These are phyloP conservation scores for Aureobasidium sp. DNA, from an alignment of 2,329 filamentous ascomycete genomes.

Conservation along the genomic window DNA sequence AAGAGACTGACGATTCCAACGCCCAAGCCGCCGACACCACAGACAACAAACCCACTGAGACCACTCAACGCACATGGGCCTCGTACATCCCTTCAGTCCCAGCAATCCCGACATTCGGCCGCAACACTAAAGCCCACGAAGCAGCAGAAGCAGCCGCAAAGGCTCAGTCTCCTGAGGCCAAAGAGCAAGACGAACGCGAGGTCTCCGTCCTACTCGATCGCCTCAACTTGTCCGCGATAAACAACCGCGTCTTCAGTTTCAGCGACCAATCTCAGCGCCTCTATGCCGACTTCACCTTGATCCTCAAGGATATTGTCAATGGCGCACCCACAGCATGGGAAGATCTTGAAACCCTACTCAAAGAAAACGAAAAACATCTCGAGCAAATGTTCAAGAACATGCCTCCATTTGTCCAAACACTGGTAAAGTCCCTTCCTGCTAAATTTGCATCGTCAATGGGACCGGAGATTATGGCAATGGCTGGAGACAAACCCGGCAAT, in stretches of 20 bases:
- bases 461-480: constrained; percentile 74
- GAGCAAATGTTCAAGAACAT: constrained; percentile 60
- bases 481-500: constrained; percentile 57
- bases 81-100: constrained; percentile 11
- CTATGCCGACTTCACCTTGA: constrained; percentile 74
- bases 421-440: constrained; percentile 75
- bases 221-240: constrained; percentile 73
- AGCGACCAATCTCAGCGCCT: constrained; percentile 79
- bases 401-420: constrained; percentile 72
- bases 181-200: constrained; percentile 59
- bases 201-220: constrained; percentile 73
- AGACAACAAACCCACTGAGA: background rate
- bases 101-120: background rate
- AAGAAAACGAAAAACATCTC: constrained; percentile 56
- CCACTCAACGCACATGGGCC: constrained; percentile 10
- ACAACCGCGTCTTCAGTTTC: constrained; percentile 79
- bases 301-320: constrained; percentile 86
- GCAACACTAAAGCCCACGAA: background rate
- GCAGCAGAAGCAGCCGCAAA: background rate
- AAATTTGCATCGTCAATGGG: constrained; percentile 71
- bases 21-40: background rate
- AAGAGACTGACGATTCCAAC: background rate
- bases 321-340: constrained; percentile 89
- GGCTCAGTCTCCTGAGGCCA: constrained; percentile 29
- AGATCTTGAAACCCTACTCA: constrained; percentile 68